Evolutionary conservation across 495 filamentous ascomycete genomes (phyloP).

Genomic region (Friedmanniomyces simplex): DNA sequence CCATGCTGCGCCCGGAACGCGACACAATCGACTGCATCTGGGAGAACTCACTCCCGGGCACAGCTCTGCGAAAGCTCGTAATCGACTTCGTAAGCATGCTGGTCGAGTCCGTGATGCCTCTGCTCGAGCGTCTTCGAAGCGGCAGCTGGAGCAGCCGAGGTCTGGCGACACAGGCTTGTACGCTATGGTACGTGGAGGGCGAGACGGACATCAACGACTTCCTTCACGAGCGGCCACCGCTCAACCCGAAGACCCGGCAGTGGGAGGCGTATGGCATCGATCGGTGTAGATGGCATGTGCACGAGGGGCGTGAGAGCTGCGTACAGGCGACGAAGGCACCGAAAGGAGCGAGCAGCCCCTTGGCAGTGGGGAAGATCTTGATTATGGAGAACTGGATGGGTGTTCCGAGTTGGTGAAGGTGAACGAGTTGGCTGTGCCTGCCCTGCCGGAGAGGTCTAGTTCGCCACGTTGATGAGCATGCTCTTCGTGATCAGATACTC

Average conservation of each 20-base stretch:
- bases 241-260: not conserved
- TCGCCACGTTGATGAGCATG: slow-evolving; percentile 33
- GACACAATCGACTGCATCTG: not conserved
- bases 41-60: not conserved
- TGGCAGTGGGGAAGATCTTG: too few relatives aligned
- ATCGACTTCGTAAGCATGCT: not conserved
- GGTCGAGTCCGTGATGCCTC: not conserved
- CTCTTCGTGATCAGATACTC: slow-evolving; percentile 20
- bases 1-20: not conserved
- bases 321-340: too few relatives aligned
- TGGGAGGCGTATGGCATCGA: not conserved
- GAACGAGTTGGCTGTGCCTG: too few relatives aligned
- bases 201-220: not conserved
- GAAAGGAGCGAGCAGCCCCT: too few relatives aligned
- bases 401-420: too few relatives aligned
- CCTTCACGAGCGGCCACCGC: not conserved
- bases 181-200: not conserved
- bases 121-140: not conserved
- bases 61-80: not conserved
- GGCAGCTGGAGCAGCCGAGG: not conserved
- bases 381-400: too few relatives aligned
- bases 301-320: not conserved
- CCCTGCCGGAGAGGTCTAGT: too few relatives aligned
- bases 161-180: not conserved
- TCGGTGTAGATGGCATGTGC: not conserved